Conservation (phyloP, 805 yeast genomes). For the Zygotorulaspora florentina region DNA sequence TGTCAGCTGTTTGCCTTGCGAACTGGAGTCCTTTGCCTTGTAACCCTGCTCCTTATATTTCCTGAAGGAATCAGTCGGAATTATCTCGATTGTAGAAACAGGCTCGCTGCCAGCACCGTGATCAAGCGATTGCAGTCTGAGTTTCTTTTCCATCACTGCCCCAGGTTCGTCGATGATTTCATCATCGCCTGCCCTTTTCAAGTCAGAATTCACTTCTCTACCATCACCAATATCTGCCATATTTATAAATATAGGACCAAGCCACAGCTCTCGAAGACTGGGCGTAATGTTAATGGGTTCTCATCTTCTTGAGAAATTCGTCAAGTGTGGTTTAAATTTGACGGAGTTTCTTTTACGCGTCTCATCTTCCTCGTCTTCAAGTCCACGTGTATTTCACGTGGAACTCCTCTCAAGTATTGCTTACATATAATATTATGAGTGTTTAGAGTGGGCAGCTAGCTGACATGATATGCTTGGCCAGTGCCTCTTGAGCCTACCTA, state of each 20-base stretch:
- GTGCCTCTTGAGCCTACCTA: background rate
- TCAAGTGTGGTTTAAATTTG: too few species aligned
- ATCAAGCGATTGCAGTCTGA: slow-evolving; percentile 29
- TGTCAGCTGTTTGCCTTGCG: slow-evolving; percentile 21
- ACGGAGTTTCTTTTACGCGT: too few species aligned
- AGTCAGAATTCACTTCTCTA: background rate
- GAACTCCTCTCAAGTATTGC: too few species aligned
- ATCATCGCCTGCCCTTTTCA: slow-evolving; percentile 24
- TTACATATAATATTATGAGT: too few species aligned
- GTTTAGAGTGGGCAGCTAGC: too few species aligned
- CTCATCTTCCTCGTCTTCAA: too few species aligned
- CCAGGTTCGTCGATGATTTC: slow-evolving; percentile 9
- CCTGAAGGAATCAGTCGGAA: slow-evolving; percentile 30
- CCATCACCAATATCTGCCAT: background rate
- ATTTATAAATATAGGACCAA: too few species aligned
- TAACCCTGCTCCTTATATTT: slow-evolving; percentile 33
- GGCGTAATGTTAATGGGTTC: too few species aligned
- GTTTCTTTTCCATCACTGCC: slow-evolving; percentile 22
- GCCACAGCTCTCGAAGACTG: too few species aligned
- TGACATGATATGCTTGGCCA: too few species aligned
- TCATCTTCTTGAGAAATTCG: too few species aligned
- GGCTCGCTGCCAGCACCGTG: slow-evolving; percentile 35
- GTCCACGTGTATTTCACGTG: too few species aligned
- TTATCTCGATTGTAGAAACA: slow-evolving; percentile 33
- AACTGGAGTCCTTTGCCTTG: slow-evolving; percentile 26